Evolutionary conservation across 177 flowering plant species (phyloP).

Genomic region (Vitis hybrid): DNA sequence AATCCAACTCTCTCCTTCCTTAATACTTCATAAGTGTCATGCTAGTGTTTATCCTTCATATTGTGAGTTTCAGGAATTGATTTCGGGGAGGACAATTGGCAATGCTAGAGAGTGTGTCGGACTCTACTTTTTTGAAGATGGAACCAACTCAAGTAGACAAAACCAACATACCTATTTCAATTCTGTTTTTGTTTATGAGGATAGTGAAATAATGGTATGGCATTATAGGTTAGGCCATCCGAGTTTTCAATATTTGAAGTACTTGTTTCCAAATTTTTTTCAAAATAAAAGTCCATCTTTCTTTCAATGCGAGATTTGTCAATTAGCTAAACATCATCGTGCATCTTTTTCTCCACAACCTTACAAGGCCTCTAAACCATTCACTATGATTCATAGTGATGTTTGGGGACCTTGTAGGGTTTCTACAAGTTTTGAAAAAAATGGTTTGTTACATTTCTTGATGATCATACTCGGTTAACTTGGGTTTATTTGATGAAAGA

Average conservation of each 20-base stretch:
- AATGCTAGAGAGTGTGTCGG: not conserved
- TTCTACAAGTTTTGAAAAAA: not conserved
- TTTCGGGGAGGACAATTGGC: conserved; percentile 1
- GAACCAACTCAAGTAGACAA: not conserved
- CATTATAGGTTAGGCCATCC: too few relatives aligned
- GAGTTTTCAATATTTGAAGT: not conserved
- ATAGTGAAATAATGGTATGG: not conserved
- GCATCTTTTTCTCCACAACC: not conserved
- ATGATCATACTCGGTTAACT: conserved; percentile 1
- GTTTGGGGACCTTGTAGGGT: too few relatives aligned
- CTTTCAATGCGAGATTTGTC: not conserved
- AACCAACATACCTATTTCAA: not conserved
- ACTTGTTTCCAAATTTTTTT: conserved; percentile 1
- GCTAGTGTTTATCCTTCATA: not conserved
- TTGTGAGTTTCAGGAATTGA: conserved; percentile 3
- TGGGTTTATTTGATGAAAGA: conserved; percentile 2
- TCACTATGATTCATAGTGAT: too few relatives aligned
- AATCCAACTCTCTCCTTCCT: not conserved
- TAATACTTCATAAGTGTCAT: not conserved
- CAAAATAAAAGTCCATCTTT: not conserved
- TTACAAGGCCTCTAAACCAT: not conserved
- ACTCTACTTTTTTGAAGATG: conserved; percentile 5
- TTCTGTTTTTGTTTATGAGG: too few relatives aligned
- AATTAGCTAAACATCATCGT: not conserved
- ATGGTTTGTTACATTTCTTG: conserved; percentile 2